A percentile compares a stretch with the other conserved stretches of the same genome.
Conservation (phyloP, 179 eudicot species). For the Vitellaria paradoxa region DNA sequence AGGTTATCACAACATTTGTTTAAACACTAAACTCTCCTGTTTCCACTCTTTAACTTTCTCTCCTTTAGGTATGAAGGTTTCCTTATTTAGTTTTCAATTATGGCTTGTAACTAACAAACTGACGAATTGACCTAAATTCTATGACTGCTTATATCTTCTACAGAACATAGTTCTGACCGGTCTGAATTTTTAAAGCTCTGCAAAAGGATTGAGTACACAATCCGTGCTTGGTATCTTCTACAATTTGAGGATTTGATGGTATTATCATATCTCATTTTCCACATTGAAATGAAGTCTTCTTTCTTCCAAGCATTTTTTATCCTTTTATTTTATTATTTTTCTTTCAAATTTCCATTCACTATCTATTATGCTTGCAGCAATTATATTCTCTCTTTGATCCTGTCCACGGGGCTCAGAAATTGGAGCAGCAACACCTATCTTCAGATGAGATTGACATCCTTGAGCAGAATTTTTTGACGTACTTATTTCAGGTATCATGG, state of each 20-base stretch:
- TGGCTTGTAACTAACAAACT: neutral
- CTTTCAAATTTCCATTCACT: neutral
- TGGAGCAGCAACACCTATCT: slow-evolving; percentile 83
- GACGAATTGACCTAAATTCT: neutral
- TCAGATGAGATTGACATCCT: slow-evolving; percentile 72
- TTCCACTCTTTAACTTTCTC: neutral
- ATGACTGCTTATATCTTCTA: neutral
- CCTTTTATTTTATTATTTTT: neutral
- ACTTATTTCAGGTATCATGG: slow-evolving; percentile 65
- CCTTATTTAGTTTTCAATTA: neutral
- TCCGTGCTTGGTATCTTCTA: slow-evolving; percentile 93
- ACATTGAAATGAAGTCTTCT: neutral
- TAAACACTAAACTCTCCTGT: neutral
- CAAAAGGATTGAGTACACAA: slow-evolving; percentile 93
- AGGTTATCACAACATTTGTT: neutral
- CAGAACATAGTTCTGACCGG: slow-evolving; percentile 74
- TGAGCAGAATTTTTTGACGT: slow-evolving; percentile 81
- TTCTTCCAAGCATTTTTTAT: neutral
- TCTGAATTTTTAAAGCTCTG: slow-evolving; percentile 82
- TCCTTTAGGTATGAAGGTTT: neutral
- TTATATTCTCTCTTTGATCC: slow-evolving; percentile 93
- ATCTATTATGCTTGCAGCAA: slow-evolving; percentile 51
- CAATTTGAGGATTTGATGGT: slow-evolving; percentile 99
- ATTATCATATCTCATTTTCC: slow-evolving; percentile 18
- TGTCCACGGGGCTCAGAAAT: slow-evolving; percentile 71